Evolutionary conservation across 169 alveolate genomes (phyloP).

Genomic region (Plasmodium fragile): DNA sequence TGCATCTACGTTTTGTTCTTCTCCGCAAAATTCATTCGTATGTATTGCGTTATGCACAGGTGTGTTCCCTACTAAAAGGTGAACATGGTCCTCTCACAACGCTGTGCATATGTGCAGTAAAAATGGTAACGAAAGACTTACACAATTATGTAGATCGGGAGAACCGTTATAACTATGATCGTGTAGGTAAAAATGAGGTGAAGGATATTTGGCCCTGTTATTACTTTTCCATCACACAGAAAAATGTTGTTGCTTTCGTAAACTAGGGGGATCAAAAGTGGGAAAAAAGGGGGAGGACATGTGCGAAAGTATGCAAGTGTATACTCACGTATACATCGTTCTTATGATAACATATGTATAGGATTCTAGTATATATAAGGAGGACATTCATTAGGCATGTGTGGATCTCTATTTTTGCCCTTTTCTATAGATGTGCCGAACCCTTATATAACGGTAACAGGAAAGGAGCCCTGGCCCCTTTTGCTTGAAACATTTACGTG

Average conservation of each 20-base stretch:
- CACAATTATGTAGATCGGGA: constrained; percentile 66
- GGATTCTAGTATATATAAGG: background rate
- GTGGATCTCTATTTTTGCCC: background rate
- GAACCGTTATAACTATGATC: constrained; percentile 61
- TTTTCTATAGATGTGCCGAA: background rate
- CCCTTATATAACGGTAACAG: constrained; percentile 76
- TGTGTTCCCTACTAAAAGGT: background rate
- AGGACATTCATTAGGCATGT: background rate
- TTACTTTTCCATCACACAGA: constrained; percentile 65
- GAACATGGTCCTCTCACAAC: background rate
- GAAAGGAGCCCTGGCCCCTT: constrained; percentile 70
- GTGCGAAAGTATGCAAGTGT: background rate
- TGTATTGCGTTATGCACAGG: background rate
- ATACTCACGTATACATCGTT: background rate
- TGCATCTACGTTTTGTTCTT: constrained; percentile 3
- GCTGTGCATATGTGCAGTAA: background rate
- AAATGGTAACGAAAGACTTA: constrained; percentile 2
- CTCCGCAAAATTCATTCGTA: background rate
- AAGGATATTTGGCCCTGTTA: constrained; percentile 77
- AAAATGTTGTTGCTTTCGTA: constrained; percentile 77
- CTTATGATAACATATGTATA: background rate
- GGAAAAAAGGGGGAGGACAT: background rate
- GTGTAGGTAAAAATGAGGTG: constrained; percentile 65
- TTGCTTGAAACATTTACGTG: constrained; percentile 52
- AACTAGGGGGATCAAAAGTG: constrained; percentile 36